These are phyloP conservation scores for Rhizomucor pusillus DNA, from an alignment of 371 early-diverging fungal genomes.

Conservation along the genomic window DNA sequence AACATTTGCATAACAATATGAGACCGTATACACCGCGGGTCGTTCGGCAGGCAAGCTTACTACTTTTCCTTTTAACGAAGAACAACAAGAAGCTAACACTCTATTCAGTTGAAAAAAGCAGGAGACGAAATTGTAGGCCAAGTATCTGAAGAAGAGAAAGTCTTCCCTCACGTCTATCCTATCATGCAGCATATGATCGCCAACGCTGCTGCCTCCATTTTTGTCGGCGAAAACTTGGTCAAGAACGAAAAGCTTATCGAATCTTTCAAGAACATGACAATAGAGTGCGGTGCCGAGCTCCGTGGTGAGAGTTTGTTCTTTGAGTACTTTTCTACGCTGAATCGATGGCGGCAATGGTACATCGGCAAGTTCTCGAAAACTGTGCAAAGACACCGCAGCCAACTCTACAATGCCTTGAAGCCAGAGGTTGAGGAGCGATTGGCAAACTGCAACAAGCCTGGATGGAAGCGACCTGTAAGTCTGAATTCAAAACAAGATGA, in stretches of 20 bases:
- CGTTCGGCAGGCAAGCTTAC: slow-evolving; percentile 7
- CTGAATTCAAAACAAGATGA: too few species aligned
- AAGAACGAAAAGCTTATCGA: slow-evolving; percentile 14
- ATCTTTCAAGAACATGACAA: slow-evolving; percentile 21
- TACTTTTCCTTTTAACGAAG: too few species aligned
- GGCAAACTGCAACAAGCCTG: background rate
- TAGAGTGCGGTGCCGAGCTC: slow-evolving; percentile 16
- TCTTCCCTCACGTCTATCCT: slow-evolving; percentile 9
- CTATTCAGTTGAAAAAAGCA: too few species aligned
- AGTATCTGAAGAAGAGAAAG: too few species aligned
- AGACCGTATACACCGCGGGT: slow-evolving; percentile 13
- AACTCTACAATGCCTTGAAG: slow-evolving; percentile 5
- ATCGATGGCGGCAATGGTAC: slow-evolving; percentile 6
- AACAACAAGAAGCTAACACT: too few species aligned
- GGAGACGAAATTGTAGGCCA: too few species aligned
- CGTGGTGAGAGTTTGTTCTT: slow-evolving; percentile 4
- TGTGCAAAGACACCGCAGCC: slow-evolving; percentile 4
- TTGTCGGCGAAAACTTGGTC: slow-evolving; percentile 16
- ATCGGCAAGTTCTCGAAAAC: slow-evolving; percentile 9
- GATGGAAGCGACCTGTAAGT: slow-evolving; percentile 7
- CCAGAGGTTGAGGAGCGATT: slow-evolving; percentile 12
- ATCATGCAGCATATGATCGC: slow-evolving; percentile 19
- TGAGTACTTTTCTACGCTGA: slow-evolving; percentile 10
- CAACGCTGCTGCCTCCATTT: slow-evolving; percentile 19
- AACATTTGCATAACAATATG: slow-evolving; percentile 9